Percentiles rank a stretch among this genome's conserved stretches.
phyloP scores from a whole-genome alignment of 352 stramenopile genomes.

The Pythium sp. region DNA sequence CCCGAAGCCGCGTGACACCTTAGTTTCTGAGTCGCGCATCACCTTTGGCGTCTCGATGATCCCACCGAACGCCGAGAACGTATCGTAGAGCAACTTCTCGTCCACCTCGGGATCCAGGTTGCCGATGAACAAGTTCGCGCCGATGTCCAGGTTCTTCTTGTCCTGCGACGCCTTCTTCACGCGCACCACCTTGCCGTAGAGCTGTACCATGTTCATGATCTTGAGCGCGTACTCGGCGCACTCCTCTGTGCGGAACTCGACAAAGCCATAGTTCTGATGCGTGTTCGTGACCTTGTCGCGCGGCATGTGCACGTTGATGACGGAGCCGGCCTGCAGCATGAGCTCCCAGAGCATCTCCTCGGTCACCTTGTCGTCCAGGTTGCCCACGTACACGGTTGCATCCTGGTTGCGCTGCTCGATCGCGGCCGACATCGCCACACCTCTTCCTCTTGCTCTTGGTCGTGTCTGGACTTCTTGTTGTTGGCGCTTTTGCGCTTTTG shows the following conservation, averaged over 20 bases:
- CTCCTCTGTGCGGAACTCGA: conserved; percentile 97
- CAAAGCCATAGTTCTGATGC: conserved; percentile 98
- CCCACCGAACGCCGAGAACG: conserved; percentile 97
- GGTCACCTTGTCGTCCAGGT: conserved; percentile 94
- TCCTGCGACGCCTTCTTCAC: conserved; percentile 97
- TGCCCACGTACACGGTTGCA: conserved; percentile 98
- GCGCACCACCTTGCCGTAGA: conserved; percentile 95
- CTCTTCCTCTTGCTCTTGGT: not conserved
- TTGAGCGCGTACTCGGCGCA: conserved; percentile 99
- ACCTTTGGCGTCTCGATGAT: conserved; percentile 96
- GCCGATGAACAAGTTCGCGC: conserved; percentile 98
- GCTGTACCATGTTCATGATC: conserved; percentile 99
- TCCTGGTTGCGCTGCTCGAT: conserved; percentile 93
- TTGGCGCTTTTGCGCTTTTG: not conserved
- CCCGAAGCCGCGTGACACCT: conserved; percentile 93
- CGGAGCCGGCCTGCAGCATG: conserved; percentile 92
- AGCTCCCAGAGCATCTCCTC: conserved; percentile 98
- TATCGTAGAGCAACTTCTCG: conserved; percentile 99
- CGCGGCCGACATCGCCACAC: conserved; percentile 64
- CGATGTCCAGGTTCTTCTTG: conserved; percentile 96
- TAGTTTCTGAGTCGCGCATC: conserved; percentile 92
- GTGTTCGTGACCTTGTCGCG: conserved; percentile 96
- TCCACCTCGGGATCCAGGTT: conserved; percentile 96
- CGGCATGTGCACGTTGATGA: conserved; percentile 98
- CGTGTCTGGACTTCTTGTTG: not conserved